These are phyloP conservation scores for Aristolochia fimbriata DNA, from an alignment of 164 flowering plant genomes.

Conservation along the genomic window DNA sequence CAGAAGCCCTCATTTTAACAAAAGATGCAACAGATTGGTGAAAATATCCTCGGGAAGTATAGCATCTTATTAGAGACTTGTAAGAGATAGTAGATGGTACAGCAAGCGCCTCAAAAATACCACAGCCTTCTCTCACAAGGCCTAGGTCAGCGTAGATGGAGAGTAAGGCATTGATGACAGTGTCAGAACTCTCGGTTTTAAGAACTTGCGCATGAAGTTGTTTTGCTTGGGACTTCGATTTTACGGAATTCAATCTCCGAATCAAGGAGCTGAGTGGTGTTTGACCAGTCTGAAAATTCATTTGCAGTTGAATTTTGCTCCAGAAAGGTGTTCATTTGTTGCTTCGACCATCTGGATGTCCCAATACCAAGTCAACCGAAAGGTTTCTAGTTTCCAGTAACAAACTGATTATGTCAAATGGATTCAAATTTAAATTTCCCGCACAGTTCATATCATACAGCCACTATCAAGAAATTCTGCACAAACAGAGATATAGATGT, in stretches of 20 bases:
- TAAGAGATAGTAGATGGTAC: conserved; percentile 45
- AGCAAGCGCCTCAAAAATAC: conserved; percentile 32
- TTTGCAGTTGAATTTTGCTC: too few species aligned
- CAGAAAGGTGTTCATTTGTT: too few species aligned
- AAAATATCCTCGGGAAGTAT: conserved; percentile 37
- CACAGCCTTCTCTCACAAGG: conserved; percentile 36
- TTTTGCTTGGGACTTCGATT: conserved; percentile 44
- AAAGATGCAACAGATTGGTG: conserved; percentile 33
- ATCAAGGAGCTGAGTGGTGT: conserved; percentile 24
- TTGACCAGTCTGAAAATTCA: too few species aligned
- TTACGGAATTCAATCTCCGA: conserved; percentile 27
- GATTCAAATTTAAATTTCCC: too few species aligned
- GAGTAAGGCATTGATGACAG: conserved; percentile 24
- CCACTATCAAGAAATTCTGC: too few species aligned
- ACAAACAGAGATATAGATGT: too few species aligned
- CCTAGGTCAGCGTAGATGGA: conserved; percentile 52
- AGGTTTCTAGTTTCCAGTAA: too few species aligned
- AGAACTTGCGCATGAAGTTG: conserved; percentile 72
- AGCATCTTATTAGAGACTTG: conserved; percentile 67
- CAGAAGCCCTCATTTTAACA: conserved; percentile 41
- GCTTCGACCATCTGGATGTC: too few species aligned
- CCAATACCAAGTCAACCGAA: too few species aligned
- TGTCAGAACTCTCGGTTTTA: conserved; percentile 10
- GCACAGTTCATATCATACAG: too few species aligned
- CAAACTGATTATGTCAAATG: too few species aligned